Evolutionary conservation across 2,329 filamentous ascomycete species (phyloP), one percentile per base, ranked within the genome.

Genomic region (Calonectria crousiana): DNA sequence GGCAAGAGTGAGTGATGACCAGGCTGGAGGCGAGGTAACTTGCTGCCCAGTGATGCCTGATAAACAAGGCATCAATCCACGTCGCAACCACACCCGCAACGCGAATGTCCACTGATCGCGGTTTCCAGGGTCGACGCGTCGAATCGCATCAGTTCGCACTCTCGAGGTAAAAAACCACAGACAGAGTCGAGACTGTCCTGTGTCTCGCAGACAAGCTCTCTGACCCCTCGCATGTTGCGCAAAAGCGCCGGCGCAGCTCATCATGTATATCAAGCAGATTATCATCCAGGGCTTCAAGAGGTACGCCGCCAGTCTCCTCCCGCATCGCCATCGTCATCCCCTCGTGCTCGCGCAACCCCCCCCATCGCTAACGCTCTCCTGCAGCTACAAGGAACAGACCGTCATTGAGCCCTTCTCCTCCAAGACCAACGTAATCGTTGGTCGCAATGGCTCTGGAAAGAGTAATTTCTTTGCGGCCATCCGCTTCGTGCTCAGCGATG

Each of bases 211-310:
- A 74, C 78, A 78, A 80, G 74, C 75, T 76, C 73, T 69, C 73
- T 76, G 72, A 75, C 73, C 67, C 53, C 69, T 79, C 81, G 75
- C 78, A 85, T 85, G 83, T 82, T 80, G 84, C 84, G 84, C 84
- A 78, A 76, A 75, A 82, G 84, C 84, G 83, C 83, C 81, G 77
- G 82, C 83, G 81, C 80, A 82, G 79, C 79, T 82, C 85, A 89
- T 81, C 83, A 98, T 98, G 96, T 97, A 97, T 89, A 98, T 99
- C 91, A 99, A 99, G 87, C 97, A 99, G 89, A 98, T 98, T 85
- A 98, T 98, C 86, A 98, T 99, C 84, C 97, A 99, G 86, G 97
- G 97, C 92, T 99, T 99, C 88, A 99, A 99, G 88, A 98, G 95
- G 95, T 97, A 86, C 79, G 86, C 51, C 71, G 41, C 38, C 23